Base-by-base conservation (phyloP, 192 early-diverging fungal genomes). In the Jimgerdemannia lactiflua region DNA sequence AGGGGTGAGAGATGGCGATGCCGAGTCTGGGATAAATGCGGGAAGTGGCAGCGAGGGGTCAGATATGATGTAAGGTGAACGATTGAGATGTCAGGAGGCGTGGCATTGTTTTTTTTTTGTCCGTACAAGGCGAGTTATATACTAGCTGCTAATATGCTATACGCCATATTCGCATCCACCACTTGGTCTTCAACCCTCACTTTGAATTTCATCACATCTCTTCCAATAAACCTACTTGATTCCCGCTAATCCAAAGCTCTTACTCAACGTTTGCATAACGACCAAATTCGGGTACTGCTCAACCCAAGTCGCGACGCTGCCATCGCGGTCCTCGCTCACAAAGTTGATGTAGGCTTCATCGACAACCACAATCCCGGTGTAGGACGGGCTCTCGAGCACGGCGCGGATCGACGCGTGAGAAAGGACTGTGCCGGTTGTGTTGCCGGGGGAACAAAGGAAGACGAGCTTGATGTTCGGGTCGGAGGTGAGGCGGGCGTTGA, bases 331-430 rank as follows among this genome's bases (percentile, higher is more conserved):
- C 17, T 85, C 65, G 40, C 89, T 87, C 71, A 93, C 88, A 87
- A 99, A 99, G 82, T 99, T 97, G 39, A 99, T 91, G 80, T 99
- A 99, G 3, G 98, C 98, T 82, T 99, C 98, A 86, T 99, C 98
- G 2, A 99, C 91, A 9, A 94, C 93, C 4, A 99, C 96, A 18
- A 99, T 76, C 3, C 97, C 97, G 20, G 86, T 86, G 80, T 87
- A 96, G 63, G 85, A 86, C 49, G 85, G 83, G 77, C 86, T 86
- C 29, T 94, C 88, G 7, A 97, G 81, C 7, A 97, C 80, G 18
- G 80, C 75, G 42, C 79, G 71, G 59, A 97, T 92, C 66, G 93
- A 93, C 9, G 84, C 85, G 71, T 93, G 86, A 39, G 75, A 74
- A 67, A 99, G 83, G 14, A 85, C 79, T 17, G 96, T 96, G 43